Percentiles rank a stretch among this genome's conserved stretches.
These are phyloP conservation scores for Apodospora peruviana DNA, from an alignment of 495 filamentous ascomycete species.

Conservation along the genomic window DNA sequence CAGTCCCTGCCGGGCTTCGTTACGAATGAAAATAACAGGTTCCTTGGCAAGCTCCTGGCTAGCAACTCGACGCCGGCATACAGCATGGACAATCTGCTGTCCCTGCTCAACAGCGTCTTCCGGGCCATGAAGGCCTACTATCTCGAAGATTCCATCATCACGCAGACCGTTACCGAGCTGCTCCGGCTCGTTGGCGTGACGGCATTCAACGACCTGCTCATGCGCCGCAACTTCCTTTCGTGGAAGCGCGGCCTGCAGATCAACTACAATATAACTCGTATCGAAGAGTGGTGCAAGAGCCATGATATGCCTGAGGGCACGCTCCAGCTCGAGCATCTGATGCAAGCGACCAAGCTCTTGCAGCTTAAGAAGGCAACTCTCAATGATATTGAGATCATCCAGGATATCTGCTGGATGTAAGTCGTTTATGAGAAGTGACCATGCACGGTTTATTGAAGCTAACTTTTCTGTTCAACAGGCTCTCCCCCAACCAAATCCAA, in stretches of 20 bases:
- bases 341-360: slow-evolving; percentile 98
- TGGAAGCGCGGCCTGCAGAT: slow-evolving; percentile 99
- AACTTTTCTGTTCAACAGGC: slow-evolving; percentile 46
- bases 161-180: slow-evolving; percentile 90
- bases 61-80: slow-evolving; percentile 83
- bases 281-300: slow-evolving; percentile 99
- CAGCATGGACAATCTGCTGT: slow-evolving; percentile 98
- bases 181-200: slow-evolving; percentile 93
- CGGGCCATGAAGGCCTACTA: slow-evolving; percentile 98
- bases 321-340: slow-evolving; percentile 95
- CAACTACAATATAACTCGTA: slow-evolving; percentile 99
- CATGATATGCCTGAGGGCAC: slow-evolving; percentile 99
- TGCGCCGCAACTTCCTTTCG: slow-evolving; percentile 96
- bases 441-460: slow-evolving; percentile 6
- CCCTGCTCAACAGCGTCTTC: slow-evolving; percentile 93
- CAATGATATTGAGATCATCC: slow-evolving; percentile 99
- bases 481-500: slow-evolving; percentile 98
- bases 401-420: slow-evolving; percentile 99
- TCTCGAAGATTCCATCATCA: slow-evolving; percentile 91
- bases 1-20: slow-evolving; percentile 98
- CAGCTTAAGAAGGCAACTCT: slow-evolving; percentile 98
- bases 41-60: slow-evolving; percentile 93
- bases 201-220: slow-evolving; percentile 96
- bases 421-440: slow-evolving; percentile 21
- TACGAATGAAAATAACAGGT: slow-evolving; percentile 94